Base-by-base conservation (phyloP, 2,329 filamentous ascomycete genomes). In the Botryotinia narcissicola region DNA sequence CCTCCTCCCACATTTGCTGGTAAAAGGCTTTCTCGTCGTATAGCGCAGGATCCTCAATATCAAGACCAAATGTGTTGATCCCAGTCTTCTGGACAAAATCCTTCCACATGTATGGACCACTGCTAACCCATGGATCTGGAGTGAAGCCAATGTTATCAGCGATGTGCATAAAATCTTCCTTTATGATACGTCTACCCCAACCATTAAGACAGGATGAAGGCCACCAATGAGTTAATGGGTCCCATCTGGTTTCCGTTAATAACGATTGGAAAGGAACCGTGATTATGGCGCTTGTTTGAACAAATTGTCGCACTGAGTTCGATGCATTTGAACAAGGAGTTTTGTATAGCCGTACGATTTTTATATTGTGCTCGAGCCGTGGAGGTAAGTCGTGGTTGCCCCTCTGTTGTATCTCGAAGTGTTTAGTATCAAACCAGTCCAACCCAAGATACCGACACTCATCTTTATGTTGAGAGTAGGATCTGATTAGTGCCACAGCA, bases 31-130 rank as follows among this genome's bases (percentile, higher is more conserved):
- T 29, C 48, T 68, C 64, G 25, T 66, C 44, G 37, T 51, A 46
- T 10, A 71, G 44, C 18, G 60, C n/a, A 18, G 69, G 69, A 46
- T 71, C 57, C 6, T 62, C 54, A 25, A 71, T 35, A 29, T 71
- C 42, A 29, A 62, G 20, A 16, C 57, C 69, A n/a, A 37, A 62
- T 35, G 54, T 60, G 59, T 71, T 22, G 22, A 71, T 71, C n/a
- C 54, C 54, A 22, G 69, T 63, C 25, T 51, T 63, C 20, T 29
- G 18, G 16, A 63, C 69, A 63, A 71, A 71, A 3, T 63, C 18
- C 16, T 51, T 63, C 69, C 69, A 71, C 54, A 71, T 71, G 12
- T 71, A 37, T 20, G 69, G 69, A 40, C 69, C 69, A 14, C 54
- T 62, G 7, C 44, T 71, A 4, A 37, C 9, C 69, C 69, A 71